Base-by-base conservation (phyloP, 164 flowering plant species). In the Macadamia tetraphylla region DNA sequence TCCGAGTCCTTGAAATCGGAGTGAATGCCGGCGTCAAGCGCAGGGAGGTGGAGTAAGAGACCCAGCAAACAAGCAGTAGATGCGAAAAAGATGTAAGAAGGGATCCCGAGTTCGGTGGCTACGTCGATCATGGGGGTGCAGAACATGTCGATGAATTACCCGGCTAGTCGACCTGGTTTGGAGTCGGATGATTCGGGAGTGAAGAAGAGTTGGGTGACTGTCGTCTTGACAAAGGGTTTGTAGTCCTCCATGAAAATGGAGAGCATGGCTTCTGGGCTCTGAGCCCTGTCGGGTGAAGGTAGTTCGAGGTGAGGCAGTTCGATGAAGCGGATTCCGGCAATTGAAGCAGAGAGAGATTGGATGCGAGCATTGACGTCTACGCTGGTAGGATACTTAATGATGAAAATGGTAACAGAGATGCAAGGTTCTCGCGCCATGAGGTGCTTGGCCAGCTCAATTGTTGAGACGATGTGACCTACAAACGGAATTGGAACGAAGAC, bases 11-110 rank as follows among this genome's bases (percentile, higher is more conserved):
- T 46, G 9, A 46, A 46, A 11, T 46, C 13, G 51, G 51, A 8
- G 8, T 9, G 12, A 9, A 64, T 60, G 58, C 61, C 31, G 1
- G 56, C 18, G 17, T 69, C 9, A 11, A 69, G 58, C 12, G 18
- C 51, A 0, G 66, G 78, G 59, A 80, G 61, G 57, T 81, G 63
- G 15, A 77, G 63, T 59, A 73, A 14, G 66, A 80, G 49, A 1
- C 69, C 72, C 6, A 80, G 72, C 9, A 55, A 5, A 18, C 63
- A 62, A 0, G 79, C 78, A 17, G 72, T 40, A 13, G 82, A 79
- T 0, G 84, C 56, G 74, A 77, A 79, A 75, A 40, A 81, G 35
- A 81, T 5, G 68, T 80, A 85, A 0, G 78, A 62, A 2, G 83
- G 81, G 55, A 81, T 49, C 13, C 66, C 70, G 11, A 83, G 62